Evolutionary conservation across 345 rosid genomes (phyloP).

Genomic region (Populus deltoides): DNA sequence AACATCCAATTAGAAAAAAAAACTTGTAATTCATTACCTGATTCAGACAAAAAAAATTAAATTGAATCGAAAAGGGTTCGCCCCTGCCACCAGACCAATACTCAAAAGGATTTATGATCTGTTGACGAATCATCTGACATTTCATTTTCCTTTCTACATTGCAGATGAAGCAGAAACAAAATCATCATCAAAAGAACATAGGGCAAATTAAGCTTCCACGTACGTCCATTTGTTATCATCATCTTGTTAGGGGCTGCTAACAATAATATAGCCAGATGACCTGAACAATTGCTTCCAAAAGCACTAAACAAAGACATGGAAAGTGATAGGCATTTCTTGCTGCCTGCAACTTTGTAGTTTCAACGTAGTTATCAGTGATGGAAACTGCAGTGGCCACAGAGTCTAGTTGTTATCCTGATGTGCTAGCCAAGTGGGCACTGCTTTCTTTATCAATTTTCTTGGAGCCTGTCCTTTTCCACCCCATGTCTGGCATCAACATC

Average conservation of each 20-base stretch:
- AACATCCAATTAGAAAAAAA: no score
- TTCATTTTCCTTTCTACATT: not conserved
- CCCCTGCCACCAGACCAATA: no score
- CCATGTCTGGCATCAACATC: not conserved
- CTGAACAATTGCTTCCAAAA: not conserved
- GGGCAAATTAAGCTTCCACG: not conserved
- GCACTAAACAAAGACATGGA: not conserved
- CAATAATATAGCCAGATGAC: not conserved
- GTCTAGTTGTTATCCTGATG: no score
- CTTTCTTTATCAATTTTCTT: not conserved
- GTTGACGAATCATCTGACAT: not conserved
- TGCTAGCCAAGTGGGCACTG: not conserved
- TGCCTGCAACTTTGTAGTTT: not conserved
- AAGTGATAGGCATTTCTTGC: constrained; percentile 8
- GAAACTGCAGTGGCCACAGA: not conserved
- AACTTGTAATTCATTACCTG: no score
- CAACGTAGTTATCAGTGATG: constrained; percentile 15
- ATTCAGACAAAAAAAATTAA: no score
- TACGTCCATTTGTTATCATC: not conserved
- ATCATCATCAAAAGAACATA: not conserved
- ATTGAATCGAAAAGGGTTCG: no score
- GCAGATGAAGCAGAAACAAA: not conserved
- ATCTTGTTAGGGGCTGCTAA: not conserved
- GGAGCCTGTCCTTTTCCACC: not conserved
- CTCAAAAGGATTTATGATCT: not conserved